These are phyloP conservation scores for Phytophthora syringae DNA, from an alignment of 352 stramenopile species.

Conservation along the genomic window DNA sequence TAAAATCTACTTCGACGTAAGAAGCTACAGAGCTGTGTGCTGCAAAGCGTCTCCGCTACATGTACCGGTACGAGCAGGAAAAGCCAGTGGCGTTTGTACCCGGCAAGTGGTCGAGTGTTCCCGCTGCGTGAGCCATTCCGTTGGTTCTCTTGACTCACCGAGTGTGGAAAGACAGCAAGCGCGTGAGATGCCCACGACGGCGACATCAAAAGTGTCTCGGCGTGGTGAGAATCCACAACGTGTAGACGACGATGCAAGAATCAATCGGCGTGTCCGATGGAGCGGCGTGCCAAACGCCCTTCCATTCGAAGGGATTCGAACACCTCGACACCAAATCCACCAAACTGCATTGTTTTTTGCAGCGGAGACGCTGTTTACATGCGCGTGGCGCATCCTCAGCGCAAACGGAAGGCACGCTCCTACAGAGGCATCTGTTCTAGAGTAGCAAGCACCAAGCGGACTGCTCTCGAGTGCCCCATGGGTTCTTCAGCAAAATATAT, in stretches of 20 bases:
- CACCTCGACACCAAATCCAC: neutral
- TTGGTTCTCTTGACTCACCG: conserved; percentile 21
- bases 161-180: conserved; percentile 15
- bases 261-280: conserved; percentile 23
- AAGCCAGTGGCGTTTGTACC: conserved; percentile 29
- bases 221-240: conserved; percentile 7
- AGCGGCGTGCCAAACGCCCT: conserved; percentile 17
- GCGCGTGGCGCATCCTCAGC: neutral
- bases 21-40: no score
- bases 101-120: conserved; percentile 9
- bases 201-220: conserved; percentile 6
- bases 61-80: conserved; percentile 9
- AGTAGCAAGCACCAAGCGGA: conserved; percentile 20
- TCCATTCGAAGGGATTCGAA: conserved; percentile 27
- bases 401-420: conserved; percentile 20
- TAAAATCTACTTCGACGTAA: no score
- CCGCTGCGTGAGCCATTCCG: neutral
- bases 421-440: conserved; percentile 29
- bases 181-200: conserved; percentile 7
- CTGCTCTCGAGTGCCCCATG: conserved; percentile 1
- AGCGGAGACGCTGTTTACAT: conserved; percentile 17
- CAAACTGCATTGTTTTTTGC: neutral
- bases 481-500: conserved; percentile 28
- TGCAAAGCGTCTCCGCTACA: conserved; percentile 1
- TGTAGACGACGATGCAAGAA: conserved; percentile 22